Percentiles rank a stretch among this genome's conserved stretches.
phyloP scores from a whole-genome alignment of 148 eudicot genomes.

The Rhododendron ferrugineum region DNA sequence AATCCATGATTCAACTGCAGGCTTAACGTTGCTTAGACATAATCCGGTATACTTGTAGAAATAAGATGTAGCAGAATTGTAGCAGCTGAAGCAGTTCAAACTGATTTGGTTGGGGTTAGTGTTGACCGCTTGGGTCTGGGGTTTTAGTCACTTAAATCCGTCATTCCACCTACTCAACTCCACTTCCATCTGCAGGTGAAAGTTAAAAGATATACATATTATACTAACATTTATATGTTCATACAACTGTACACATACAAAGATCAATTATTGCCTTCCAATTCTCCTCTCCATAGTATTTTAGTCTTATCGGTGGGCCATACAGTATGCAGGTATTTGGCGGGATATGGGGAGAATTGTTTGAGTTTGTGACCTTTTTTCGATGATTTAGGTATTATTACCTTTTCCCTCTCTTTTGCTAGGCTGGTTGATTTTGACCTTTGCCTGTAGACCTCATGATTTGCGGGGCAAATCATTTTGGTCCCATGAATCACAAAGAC shows the following conservation, averaged over 20 bases:
- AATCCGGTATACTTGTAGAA: not conserved
- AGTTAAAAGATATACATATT: not conserved
- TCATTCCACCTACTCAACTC: not conserved
- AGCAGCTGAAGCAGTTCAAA: not conserved
- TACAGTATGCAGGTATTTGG: not conserved
- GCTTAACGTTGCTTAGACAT: not conserved
- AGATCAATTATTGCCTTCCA: not conserved
- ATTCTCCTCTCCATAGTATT: not conserved
- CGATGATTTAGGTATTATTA: not conserved
- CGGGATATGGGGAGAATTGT: not conserved
- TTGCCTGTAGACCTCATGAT: slow-evolving; percentile 1
- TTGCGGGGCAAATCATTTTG: slow-evolving; percentile 2
- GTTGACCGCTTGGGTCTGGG: not conserved
- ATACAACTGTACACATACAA: not conserved
- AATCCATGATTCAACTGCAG: not conserved
- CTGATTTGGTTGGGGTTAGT: not conserved
- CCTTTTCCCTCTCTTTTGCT: not conserved
- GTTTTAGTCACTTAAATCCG: not conserved
- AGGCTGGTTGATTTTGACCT: not conserved
- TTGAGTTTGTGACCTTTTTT: not conserved
- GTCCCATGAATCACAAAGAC: not conserved
- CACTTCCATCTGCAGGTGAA: not conserved
- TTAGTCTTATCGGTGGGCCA: not conserved
- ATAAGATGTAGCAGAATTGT: not conserved
- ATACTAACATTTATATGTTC: not conserved